Evolutionary conservation across 2,329 filamentous ascomycete genomes (phyloP).

Genomic region (Aspergillus sp.): DNA sequence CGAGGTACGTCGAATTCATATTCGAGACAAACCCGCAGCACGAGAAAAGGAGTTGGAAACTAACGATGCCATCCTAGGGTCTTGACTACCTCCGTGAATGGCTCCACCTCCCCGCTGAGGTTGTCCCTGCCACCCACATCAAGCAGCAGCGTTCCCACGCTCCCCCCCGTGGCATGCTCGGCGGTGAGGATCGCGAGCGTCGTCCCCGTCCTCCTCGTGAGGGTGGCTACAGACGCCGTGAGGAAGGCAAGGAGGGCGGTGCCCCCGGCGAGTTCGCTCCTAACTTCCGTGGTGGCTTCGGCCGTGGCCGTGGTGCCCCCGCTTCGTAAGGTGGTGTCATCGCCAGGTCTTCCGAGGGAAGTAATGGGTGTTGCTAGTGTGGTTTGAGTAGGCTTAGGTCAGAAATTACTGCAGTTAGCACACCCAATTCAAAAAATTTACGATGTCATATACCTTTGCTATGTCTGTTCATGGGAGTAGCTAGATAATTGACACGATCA

Average conservation of each 20-base stretch:
- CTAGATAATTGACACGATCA: conserved; percentile 34
- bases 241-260: conserved; percentile 88
- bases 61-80: conserved; percentile 52
- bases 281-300: conserved; percentile 87
- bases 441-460: conserved; percentile 24
- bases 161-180: conserved; percentile 98
- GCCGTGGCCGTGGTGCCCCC: conserved; percentile 80
- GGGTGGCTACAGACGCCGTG: conserved; percentile 89
- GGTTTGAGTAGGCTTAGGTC: conserved; percentile 30
- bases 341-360: conserved; percentile 35
- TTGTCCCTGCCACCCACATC: conserved; percentile 99
- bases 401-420: conserved; percentile 27
- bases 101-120: conserved; percentile 99
- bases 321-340: conserved; percentile 46
- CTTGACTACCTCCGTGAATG: conserved; percentile 99
- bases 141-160: conserved; percentile 99
- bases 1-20: conserved; percentile 52
- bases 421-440: conserved; percentile 22
- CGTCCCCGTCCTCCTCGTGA: conserved; percentile 78
- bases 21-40: neutral
- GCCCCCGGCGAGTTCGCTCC: conserved; percentile 90
- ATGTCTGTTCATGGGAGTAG: conserved; percentile 28
- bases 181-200: conserved; percentile 77
- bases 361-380: conserved; percentile 22
- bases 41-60: neutral